These are phyloP conservation scores for Platismatia glauca DNA, from an alignment of 495 filamentous ascomycete genomes.

Conservation along the genomic window DNA sequence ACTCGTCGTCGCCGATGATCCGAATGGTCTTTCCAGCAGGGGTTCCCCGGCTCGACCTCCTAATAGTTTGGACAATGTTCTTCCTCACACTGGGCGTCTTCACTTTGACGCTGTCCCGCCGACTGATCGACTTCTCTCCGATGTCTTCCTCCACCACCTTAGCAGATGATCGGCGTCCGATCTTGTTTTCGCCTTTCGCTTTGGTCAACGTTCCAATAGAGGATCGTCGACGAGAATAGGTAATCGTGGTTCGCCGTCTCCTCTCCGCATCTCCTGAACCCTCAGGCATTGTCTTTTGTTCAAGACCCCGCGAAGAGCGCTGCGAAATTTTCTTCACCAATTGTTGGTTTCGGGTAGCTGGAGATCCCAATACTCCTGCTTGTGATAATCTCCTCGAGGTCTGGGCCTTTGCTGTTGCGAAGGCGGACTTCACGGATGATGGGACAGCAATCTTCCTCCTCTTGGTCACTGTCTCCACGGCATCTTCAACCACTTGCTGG, in stretches of 20 bases:
- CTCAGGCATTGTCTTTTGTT: conserved; percentile 7
- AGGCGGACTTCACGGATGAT: conserved; percentile 16
- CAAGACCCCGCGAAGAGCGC: neutral
- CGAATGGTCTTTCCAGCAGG: conserved; percentile 19
- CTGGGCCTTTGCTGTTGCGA: conserved; percentile 14
- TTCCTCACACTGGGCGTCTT: conserved; percentile 22
- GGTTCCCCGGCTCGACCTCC: conserved; percentile 13
- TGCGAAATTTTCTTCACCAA: conserved; percentile 16
- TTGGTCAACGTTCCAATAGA: conserved; percentile 14
- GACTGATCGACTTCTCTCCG: neutral
- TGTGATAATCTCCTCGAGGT: conserved; percentile 14
- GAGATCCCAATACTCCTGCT: neutral
- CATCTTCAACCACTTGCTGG: conserved; percentile 31
- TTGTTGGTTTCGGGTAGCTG: conserved; percentile 2
- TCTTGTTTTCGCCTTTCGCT: neutral
- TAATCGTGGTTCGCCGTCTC: conserved; percentile 27
- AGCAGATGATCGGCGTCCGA: neutral
- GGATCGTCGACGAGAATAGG: conserved; percentile 23
- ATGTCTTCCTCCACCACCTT: neutral
- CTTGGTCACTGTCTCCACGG: conserved; percentile 29
- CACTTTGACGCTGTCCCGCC: conserved; percentile 17
- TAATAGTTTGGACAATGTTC: conserved; percentile 20
- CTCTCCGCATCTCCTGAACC: conserved; percentile 16
- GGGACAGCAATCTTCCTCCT: conserved; percentile 32
- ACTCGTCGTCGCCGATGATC: conserved; percentile 21